Evolutionary conservation across 1,284 basidiomycete species (phyloP), one percentile per base, ranked within the genome.

Genomic region (Meira miltonrushii): DNA sequence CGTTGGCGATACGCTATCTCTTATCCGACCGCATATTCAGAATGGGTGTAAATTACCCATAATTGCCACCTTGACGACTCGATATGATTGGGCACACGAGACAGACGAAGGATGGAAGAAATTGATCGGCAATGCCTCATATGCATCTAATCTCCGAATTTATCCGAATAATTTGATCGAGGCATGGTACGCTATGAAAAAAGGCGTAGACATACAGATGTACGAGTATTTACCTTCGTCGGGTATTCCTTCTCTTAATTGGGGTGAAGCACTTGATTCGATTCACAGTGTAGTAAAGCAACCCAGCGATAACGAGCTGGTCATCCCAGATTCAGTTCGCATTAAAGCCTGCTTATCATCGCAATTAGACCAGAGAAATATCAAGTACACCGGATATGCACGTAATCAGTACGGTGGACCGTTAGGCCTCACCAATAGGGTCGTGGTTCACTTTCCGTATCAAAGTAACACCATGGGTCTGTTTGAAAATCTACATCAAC

Each of bases 391-490:
- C 10, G n/a, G 10, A n/a, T 40, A 40, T 40, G 10, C 10, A 40
- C 39, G 39, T 40, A 40, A 40, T n/a, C 10, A 40, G n/a, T 40
- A 40, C n/a, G 39, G 39, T 40, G 39, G 39, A 10, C 39, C 39
- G n/a, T n/a, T 40, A n/a, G 39, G 39, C n/a, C 39, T 40, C n/a
- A 40, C 39, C 10, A n/a, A 40, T 40, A 10, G 39, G 10, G n/a
- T 40, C 39, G 39, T 40, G 10, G 39, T 40, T 40, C 39, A 40
- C 39, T 40, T 40, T 40, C 39, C 39, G n/a, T 40, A 40, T 40
- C 39, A 40, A 40, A 40, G 39, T 40, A 40, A 40, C 39, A 40
- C 39, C 39, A 40, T 40, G 39, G n/a, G 39, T 40, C 39, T 40
- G 10, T 40, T 40, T n/a, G 39, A 40, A 40, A 40, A 40, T n/a